Base-by-base conservation (phyloP, 371 early-diverging fungal species). In the Circinella minor region DNA sequence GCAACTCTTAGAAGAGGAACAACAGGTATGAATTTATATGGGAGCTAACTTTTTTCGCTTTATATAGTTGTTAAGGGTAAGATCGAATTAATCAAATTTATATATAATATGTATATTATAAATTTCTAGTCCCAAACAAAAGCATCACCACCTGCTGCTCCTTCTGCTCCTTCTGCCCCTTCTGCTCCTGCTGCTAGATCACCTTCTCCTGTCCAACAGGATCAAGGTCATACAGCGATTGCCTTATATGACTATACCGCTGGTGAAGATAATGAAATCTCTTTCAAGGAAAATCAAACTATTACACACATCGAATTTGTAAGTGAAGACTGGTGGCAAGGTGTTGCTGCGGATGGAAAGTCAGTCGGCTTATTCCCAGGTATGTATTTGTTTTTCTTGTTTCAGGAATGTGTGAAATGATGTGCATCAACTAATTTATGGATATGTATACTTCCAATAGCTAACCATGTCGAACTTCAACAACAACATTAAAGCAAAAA, bases 281-380 rank as follows among this genome's bases (percentile, higher is more conserved):
- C 91, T 5, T 95, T 98, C 77, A 63, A 37, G 0, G 93, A 93
- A 46, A 94, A 91, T 27, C 93, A 96, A 27, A 57, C 73, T 9
- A 93, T 98, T 70, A 82, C 83, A 5, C 79, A 93, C 55, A 92
- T 98, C 65, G 92, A 91, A 57, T 91, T 92, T 75, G 89, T 92
- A 3, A 90, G 91, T 38, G 94, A 94, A 1, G 97, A 95, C 60
- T 98, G 98, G 98, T 98, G 98, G 98, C 89, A 87, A 74, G 95
- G 94, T 47, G 72, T 78, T 65, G 85, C 79, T 69, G 66, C 74
- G 14, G 76, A 78, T 61, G 91, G 89, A 57, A 82, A 87, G 51
- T 69, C 81, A 14, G 68, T 76, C 48, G 95, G 95, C 17, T 74
- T 95, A 71, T 94, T 94, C 87, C 95, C 95, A 63, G 89, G 90